Evolutionary conservation across 805 yeast genomes (phyloP).

Genomic region (Yamadazyma kitorensis): DNA sequence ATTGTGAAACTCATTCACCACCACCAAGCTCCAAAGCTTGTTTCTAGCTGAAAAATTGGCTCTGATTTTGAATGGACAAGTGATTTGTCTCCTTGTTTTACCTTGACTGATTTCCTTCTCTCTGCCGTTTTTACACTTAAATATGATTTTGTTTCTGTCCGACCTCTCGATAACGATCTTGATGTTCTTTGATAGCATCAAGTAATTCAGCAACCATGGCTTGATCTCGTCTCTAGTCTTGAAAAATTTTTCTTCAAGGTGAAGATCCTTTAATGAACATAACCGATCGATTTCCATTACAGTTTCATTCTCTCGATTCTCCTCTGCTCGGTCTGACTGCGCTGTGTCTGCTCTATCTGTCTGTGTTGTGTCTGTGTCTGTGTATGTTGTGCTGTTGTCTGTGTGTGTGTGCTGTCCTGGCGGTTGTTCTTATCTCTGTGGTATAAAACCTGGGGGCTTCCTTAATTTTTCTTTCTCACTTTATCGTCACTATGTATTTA

Average conservation of each 20-base stretch:
- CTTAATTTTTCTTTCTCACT: too few species aligned
- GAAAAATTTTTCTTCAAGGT: constrained; percentile 7
- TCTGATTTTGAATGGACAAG: constrained; percentile 64
- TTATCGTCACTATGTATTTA: too few species aligned
- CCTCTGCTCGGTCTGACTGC: too few species aligned
- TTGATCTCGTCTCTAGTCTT: constrained; percentile 49
- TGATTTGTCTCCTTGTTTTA: constrained; percentile 23
- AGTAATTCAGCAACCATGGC: constrained; percentile 54
- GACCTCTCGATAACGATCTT: constrained; percentile 61
- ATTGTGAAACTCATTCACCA: constrained; percentile 58
- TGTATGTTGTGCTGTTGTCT: too few species aligned
- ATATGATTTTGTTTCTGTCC: constrained; percentile 58
- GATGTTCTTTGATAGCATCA: constrained; percentile 47
- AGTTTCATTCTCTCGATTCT: too few species aligned
- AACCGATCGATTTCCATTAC: too few species aligned
- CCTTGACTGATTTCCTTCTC: constrained; percentile 15
- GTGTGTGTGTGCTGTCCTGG: too few species aligned
- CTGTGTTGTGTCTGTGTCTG: too few species aligned
- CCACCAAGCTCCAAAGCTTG: constrained; percentile 57
- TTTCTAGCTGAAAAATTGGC: constrained; percentile 57
- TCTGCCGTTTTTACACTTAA: constrained; percentile 47
- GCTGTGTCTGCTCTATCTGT: too few species aligned
- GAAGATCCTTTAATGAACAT: constrained; percentile 7
- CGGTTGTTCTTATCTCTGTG: too few species aligned
- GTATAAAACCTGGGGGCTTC: too few species aligned